Conservation (phyloP, 208 protist genomes). For the Porcisia hertigi region DNA sequence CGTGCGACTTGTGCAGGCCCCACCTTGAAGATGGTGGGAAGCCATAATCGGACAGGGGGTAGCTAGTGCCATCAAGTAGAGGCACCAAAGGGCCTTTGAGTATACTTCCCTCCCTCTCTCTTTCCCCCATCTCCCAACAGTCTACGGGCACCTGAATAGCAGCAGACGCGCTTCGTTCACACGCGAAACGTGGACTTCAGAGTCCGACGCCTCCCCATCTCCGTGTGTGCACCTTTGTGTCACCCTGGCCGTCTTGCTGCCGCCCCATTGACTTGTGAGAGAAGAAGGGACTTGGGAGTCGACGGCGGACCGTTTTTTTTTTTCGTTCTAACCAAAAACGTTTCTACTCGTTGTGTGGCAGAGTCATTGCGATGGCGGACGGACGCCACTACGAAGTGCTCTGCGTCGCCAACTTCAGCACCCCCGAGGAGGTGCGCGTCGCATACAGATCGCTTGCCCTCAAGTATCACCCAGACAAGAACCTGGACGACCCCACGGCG, state of each 20-base stretch:
- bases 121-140: not conserved
- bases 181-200: not conserved
- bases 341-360: too few species aligned
- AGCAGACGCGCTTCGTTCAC: not conserved
- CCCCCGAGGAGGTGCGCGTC: constrained; percentile 85
- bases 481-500: constrained; percentile 77
- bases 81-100: too few species aligned
- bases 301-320: not conserved
- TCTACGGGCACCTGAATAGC: not conserved
- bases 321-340: not conserved
- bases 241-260: not conserved
- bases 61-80: not conserved
- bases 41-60: not conserved
- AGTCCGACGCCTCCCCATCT: not conserved
- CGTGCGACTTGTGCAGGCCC: not conserved
- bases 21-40: not conserved
- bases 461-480: constrained; percentile 96
- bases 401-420: constrained; percentile 82
- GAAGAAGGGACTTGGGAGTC: not conserved
- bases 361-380: constrained; percentile 5
- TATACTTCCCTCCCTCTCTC: not conserved
- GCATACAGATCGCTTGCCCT: constrained; percentile 94
- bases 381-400: constrained; percentile 85
- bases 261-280: not conserved
- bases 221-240: not conserved